These are phyloP conservation scores for Gryganskiella cystojenkinii DNA, from an alignment of 192 early-diverging fungal species.

Conservation along the genomic window DNA sequence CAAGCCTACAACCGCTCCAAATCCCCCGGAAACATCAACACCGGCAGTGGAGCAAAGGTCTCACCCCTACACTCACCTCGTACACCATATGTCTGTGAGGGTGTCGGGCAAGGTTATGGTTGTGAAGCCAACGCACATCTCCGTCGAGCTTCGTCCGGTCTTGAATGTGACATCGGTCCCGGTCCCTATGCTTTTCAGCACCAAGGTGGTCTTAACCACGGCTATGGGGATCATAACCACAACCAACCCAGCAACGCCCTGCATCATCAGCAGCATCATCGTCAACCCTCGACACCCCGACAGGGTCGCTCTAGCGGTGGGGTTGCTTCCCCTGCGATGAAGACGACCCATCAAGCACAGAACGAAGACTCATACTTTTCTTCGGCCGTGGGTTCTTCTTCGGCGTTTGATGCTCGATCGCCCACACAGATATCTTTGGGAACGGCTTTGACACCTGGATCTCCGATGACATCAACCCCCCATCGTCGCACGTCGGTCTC, in stretches of 20 bases:
- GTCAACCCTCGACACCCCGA: background rate
- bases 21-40: background rate
- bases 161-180: slow-evolving; percentile 18
- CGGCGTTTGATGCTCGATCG: no score
- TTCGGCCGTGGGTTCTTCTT: background rate
- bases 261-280: background rate
- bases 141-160: slow-evolving; percentile 40
- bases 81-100: background rate
- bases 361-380: slow-evolving; percentile 1
- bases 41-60: background rate
- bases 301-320: background rate
- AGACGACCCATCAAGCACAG: slow-evolving; percentile 15
- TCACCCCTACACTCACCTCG: slow-evolving; percentile 10
- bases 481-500: slow-evolving; percentile 27
- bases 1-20: slow-evolving; percentile 23
- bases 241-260: background rate
- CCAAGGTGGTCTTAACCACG: no score
- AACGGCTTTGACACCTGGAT: no score
- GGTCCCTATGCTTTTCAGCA: background rate
- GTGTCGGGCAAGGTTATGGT: slow-evolving; percentile 28
- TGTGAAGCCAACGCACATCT: slow-evolving; percentile 42
- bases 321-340: slow-evolving; percentile 4
- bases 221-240: no score
- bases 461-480: background rate
- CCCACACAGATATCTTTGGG: no score